These are phyloP conservation scores for Monilinia vaccinii-corymbosi DNA, from an alignment of 2,329 filamentous ascomycete genomes.

Conservation along the genomic window DNA sequence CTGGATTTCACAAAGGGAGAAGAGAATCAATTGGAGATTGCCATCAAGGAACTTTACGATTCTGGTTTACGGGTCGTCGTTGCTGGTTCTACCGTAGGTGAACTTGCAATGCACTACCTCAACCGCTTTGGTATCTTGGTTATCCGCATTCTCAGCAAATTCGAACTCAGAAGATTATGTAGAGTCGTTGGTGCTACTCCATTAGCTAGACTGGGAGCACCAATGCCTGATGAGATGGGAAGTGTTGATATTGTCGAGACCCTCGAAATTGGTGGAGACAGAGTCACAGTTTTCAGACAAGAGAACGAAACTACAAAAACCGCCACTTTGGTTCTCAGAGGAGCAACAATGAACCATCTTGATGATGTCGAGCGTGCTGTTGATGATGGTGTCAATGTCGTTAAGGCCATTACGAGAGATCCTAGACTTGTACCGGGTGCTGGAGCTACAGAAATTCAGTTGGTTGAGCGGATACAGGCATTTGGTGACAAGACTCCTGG, in stretches of 20 bases:
- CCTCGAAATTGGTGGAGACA: slow-evolving; percentile 92
- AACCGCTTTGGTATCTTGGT: slow-evolving; percentile 94
- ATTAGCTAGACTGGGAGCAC: slow-evolving; percentile 87
- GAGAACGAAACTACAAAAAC: slow-evolving; percentile 88
- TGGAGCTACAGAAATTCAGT: slow-evolving; percentile 87
- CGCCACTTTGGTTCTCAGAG: slow-evolving; percentile 85
- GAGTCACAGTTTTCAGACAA: slow-evolving; percentile 96
- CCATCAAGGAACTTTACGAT: slow-evolving; percentile 93
- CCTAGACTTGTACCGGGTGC: slow-evolving; percentile 85
- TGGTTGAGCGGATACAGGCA: slow-evolving; percentile 84
- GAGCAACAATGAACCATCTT: slow-evolving; percentile 95
- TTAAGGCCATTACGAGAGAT: slow-evolving; percentile 96
- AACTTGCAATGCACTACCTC: slow-evolving; percentile 93
- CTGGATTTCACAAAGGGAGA: slow-evolving; percentile 97
- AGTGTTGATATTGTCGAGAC: slow-evolving; percentile 92
- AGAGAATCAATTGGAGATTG: slow-evolving; percentile 79
- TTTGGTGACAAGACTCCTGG: slow-evolving; percentile 90
- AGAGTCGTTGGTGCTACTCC: slow-evolving; percentile 93
- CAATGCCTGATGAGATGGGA: slow-evolving; percentile 99
- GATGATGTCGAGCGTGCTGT: slow-evolving; percentile 96
- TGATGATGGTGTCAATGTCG: slow-evolving; percentile 95
- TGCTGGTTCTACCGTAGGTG: slow-evolving; percentile 87
- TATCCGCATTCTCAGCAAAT: slow-evolving; percentile 97
- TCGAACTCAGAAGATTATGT: slow-evolving; percentile 89
- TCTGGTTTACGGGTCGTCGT: slow-evolving; percentile 87